Conservation (phyloP, 768 basidiomycete genomes). For the Lentinula boryana region DNA sequence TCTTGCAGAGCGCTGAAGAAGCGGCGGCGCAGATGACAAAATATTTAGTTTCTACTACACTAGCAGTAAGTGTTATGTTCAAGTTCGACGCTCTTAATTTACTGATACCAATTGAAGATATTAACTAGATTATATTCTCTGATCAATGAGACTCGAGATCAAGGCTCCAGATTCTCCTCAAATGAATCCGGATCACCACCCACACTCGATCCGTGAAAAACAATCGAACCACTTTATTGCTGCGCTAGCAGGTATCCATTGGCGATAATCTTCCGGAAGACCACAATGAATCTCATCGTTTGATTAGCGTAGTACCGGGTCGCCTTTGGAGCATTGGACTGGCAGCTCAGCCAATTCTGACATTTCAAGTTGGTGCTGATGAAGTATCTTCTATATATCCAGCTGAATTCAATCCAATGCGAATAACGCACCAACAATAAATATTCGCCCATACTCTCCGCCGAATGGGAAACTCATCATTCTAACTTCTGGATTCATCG, state of each 20-base stretch:
- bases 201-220: conserved; percentile 28
- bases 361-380: conserved; percentile 13
- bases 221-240: conserved; percentile 28
- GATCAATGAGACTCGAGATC: not conserved
- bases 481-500: conserved; percentile 34
- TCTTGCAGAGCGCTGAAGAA: not conserved
- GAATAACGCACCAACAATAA: conserved; percentile 31
- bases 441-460: conserved; percentile 31
- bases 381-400: not conserved
- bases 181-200: conserved; percentile 29
- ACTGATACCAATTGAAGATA: not conserved
- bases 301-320: conserved; percentile 37
- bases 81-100: not conserved
- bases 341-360: conserved; percentile 49
- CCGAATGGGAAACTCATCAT: conserved; percentile 36
- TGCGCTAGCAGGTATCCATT: conserved; percentile 24
- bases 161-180: not conserved
- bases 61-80: not conserved
- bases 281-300: conserved; percentile 20
- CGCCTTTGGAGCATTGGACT: conserved; percentile 38
- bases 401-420: not conserved
- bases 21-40: not conserved
- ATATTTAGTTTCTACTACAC: not conserved
- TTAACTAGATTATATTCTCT: not conserved
- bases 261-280: conserved; percentile 13